Conservation (phyloP, 768 basidiomycete genomes). For the Lactifluus pinguis region DNA sequence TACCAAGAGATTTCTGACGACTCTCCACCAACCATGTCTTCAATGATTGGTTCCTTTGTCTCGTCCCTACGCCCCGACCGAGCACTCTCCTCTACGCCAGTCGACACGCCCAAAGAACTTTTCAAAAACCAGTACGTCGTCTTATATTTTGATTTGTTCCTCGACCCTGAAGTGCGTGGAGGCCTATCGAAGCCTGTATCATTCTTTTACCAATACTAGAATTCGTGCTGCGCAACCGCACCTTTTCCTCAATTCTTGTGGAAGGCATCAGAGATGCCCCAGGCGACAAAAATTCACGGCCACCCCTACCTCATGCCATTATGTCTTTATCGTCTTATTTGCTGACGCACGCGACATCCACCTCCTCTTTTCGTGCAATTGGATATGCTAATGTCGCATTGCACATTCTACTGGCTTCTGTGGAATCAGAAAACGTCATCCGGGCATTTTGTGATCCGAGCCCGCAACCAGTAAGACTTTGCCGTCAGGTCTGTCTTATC, state of each 20-base stretch:
- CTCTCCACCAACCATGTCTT: conserved; percentile 38
- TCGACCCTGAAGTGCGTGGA: conserved; percentile 21
- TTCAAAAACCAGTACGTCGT: conserved; percentile 47
- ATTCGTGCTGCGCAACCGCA: conserved; percentile 42
- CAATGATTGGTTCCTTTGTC: conserved; percentile 45
- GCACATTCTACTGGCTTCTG: conserved; percentile 42
- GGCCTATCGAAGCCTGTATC: conserved; percentile 54
- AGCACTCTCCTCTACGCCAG: conserved; percentile 37
- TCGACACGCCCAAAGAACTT: conserved; percentile 41
- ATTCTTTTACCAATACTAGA: conserved; percentile 54
- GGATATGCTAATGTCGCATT: conserved; percentile 54
- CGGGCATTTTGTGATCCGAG: conserved; percentile 35
- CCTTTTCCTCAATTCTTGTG: conserved; percentile 41
- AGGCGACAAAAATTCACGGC: conserved; percentile 22
- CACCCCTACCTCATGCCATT: conserved; percentile 39
- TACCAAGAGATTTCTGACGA: conserved; percentile 52
- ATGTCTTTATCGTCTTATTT: conserved; percentile 57
- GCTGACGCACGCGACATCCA: conserved; percentile 57
- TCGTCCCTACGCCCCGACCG: conserved; percentile 46
- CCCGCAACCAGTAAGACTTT: conserved; percentile 40
- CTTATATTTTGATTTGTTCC: neutral
- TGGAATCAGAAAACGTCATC: conserved; percentile 42
- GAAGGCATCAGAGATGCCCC: conserved; percentile 27
- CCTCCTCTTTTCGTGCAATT: conserved; percentile 46
- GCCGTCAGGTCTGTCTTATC: conserved; percentile 44